Percentiles rank a stretch among this genome's conserved stretches.
Evolutionary conservation across 495 filamentous ascomycete genomes (phyloP).

Genomic region (Sporormia fimetaria): DNA sequence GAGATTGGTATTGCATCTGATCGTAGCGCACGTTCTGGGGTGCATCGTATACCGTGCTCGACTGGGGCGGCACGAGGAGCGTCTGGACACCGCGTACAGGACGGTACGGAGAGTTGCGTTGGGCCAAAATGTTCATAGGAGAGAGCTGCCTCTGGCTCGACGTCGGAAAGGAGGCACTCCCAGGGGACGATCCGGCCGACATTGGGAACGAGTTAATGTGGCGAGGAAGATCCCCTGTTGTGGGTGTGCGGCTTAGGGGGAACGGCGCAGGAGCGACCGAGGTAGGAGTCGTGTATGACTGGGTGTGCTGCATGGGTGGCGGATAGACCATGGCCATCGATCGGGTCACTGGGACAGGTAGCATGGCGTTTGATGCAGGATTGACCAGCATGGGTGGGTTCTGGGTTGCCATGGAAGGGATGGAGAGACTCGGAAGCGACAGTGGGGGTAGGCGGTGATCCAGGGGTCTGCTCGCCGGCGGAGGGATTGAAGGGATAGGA

Average conservation of each 20-base stretch:
- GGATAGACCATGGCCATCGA: conserved; percentile 54
- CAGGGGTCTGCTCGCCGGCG: conserved; percentile 10
- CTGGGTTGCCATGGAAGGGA: conserved; percentile 30
- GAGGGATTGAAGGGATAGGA: conserved; percentile 24
- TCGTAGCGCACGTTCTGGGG: conserved; percentile 48
- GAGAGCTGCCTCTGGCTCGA: conserved; percentile 45
- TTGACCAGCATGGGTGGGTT: conserved; percentile 26
- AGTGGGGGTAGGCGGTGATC: conserved; percentile 45
- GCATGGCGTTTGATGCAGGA: conserved; percentile 29
- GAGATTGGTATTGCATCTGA: conserved; percentile 93
- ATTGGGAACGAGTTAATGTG: conserved; percentile 32
- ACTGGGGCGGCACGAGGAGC: conserved; percentile 77
- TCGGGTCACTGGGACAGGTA: conserved; percentile 41
- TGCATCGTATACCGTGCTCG: conserved; percentile 64
- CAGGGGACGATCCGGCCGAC: conserved; percentile 32
- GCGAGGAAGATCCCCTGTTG: conserved; percentile 27
- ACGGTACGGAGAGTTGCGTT: conserved; percentile 76
- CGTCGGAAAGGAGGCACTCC: conserved; percentile 17
- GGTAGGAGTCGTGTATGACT: conserved; percentile 35
- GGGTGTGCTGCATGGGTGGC: conserved; percentile 37
- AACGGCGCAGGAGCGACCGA: conserved; percentile 44
- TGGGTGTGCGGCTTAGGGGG: conserved; percentile 32
- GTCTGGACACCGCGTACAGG: conserved; percentile 83
- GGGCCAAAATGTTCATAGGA: conserved; percentile 49
- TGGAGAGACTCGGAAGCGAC: conserved; percentile 43